Base-by-base conservation (phyloP, 73 alveolate species). In the Halteria grandinella region DNA sequence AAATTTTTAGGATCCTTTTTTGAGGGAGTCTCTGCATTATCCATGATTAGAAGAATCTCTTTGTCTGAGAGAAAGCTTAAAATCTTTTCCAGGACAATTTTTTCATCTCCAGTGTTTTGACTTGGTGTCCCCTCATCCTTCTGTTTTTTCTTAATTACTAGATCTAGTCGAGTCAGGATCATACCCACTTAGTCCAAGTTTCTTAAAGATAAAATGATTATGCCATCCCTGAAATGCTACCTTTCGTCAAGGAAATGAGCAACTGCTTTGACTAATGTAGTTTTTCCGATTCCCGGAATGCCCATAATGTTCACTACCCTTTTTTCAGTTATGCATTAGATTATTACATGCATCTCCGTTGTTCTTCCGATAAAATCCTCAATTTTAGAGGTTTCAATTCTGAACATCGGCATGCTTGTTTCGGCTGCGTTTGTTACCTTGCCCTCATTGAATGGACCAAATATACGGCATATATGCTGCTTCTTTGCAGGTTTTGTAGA, bases 261-360 rank as follows among this genome's bases (percentile, higher is more conserved):
- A 17, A 83, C 44, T 10, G 72, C 72, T 62, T 78, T 83, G 24
- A 84, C 87, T 1, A 83, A 20, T 25, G 82, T 69, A 6, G 93
- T 85, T 45, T 85, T 85, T 27, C 93, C 93, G 15, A 85, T 85
- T 5, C 93, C 93, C 0, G 89, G 86, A 8, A 73, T 57, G 18
- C 93, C 93, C 51, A 60, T 64, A 12, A 85, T 54, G 3, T 89
- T 64, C 0, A 85, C 93, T 33, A 85, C 24, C 24, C 92, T 55
- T 44, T 34, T 52, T 24, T 18, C 29, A 48, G 34, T 18, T 6
- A 83, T 21, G n/a, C 41, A 69, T 28, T 24, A 47, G 0, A 76
- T 44, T 15, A 76, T 53, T 40, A 51, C 60, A 1, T 63, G 63
- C 80, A 77, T 64, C 55, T 85, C 93, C 33, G 52, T 59, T 37